Evolutionary conservation across 2,329 filamentous ascomycete genomes (phyloP), one percentile per base, ranked within the genome.

Genomic region (Aureobasidium zeae): DNA sequence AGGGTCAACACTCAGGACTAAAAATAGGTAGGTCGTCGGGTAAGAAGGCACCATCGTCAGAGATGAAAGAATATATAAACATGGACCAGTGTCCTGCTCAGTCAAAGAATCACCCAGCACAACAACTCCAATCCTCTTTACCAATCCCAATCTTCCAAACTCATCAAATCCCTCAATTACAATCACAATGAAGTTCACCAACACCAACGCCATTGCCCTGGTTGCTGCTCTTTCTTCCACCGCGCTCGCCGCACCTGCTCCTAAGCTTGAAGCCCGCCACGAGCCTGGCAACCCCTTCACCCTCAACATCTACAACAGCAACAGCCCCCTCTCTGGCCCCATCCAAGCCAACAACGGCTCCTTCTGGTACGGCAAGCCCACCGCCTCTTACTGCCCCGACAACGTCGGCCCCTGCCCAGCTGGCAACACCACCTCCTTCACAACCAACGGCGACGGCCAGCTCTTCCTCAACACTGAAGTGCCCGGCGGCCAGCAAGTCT

Each of bases 381-480:
- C 57, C 3, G 44, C 52, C n/a, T 44, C 50, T 15, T 60, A 56
- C 49, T 62, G 59, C 48, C 58, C 58, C 4, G 44, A 50, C 19
- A 21, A 33, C n/a, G 48, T 49, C 19, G 44, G 33, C 7, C 50
- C 39, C 28, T 55, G 55, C 51, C 57, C 57, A 42, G 6, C 25
- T n/a, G 36, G 30, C 11, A 44, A 26, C 36, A 33, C 39, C 48
- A 49, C 50, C 28, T 26, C 39, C 44, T 50, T 53, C 48, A n/a
- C 48, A 44, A 22, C 30, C 20, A 21, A 47, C 41, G 31, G 48
- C 3, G 32, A 25, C 36, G 52, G 9, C 30, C 36, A 13, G 26
- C 53, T 45, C 30, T 37, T 15, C 24, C 46, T 60, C 44, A 52
- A 48, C 7, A 52, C 53, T 26, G 38, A 48, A 21, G 58, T 59